Conservation (phyloP, 2,329 filamentous ascomycete genomes). For the Aspergillus phoenicis region DNA sequence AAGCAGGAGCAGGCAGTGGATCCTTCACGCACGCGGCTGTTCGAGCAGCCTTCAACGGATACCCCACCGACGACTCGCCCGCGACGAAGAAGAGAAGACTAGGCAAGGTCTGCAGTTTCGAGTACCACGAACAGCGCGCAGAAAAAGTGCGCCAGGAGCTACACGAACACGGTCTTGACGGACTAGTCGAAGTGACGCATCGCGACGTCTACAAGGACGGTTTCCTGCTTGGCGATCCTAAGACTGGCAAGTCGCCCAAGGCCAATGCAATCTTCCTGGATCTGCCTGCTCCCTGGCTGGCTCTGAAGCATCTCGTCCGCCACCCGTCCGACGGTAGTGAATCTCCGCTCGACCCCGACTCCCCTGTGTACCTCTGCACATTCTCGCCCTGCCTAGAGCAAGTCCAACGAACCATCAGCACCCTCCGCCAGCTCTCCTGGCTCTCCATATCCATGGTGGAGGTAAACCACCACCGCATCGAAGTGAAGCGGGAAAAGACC, state of each 20-base stretch:
- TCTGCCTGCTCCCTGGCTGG: slow-evolving; percentile 54
- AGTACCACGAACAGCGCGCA: slow-evolving; percentile 52
- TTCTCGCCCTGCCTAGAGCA: slow-evolving; percentile 98
- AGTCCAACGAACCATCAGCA: slow-evolving; percentile 80
- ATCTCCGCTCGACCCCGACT: slow-evolving; percentile 69
- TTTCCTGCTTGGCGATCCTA: slow-evolving; percentile 42
- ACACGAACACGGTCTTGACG: slow-evolving; percentile 46
- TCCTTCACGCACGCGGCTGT: slow-evolving; percentile 56
- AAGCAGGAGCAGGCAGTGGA: slow-evolving; percentile 56
- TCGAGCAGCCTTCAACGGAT: slow-evolving; percentile 53
- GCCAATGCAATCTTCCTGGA: slow-evolving; percentile 54
- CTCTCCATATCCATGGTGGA: slow-evolving; percentile 93
- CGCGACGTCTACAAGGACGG: slow-evolving; percentile 55
- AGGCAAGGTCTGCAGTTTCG: slow-evolving; percentile 54
- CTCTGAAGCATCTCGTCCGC: slow-evolving; percentile 51
- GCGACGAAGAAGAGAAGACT: slow-evolving; percentile 28
- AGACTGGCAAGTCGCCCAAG: slow-evolving; percentile 43
- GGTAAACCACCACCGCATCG: slow-evolving; percentile 75
- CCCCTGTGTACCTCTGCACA: slow-evolving; percentile 78
- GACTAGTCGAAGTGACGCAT: slow-evolving; percentile 49
- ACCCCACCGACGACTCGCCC: slow-evolving; percentile 30
- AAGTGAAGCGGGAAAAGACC: slow-evolving; percentile 78
- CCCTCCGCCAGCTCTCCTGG: slow-evolving; percentile 81
- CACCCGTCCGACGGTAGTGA: slow-evolving; percentile 33
- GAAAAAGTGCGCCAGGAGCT: slow-evolving; percentile 48